These are phyloP conservation scores for Prunus yedoensis DNA, from an alignment of 331 rosid species.

Conservation along the genomic window DNA sequence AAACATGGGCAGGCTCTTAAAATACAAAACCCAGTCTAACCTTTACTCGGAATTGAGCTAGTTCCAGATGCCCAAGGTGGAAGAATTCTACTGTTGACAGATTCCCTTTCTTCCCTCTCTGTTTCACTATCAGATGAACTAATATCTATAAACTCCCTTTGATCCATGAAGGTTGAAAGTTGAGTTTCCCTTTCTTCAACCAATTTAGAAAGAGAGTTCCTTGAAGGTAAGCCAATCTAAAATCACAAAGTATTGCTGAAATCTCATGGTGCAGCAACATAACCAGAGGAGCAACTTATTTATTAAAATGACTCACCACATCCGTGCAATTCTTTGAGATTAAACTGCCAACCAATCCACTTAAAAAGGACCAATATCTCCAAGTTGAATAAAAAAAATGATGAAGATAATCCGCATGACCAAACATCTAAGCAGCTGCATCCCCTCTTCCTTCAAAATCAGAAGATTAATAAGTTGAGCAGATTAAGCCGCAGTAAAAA, in stretches of 20 bases:
- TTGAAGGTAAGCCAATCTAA: conserved; percentile 47
- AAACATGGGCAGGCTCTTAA: background rate
- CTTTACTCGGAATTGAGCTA: conserved; percentile 36
- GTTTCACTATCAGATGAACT: conserved; percentile 88
- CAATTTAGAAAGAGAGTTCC: conserved; percentile 38
- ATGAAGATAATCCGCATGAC: conserved; percentile 35
- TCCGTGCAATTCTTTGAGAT: conserved; percentile 28
- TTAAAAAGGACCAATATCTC: conserved; percentile 37
- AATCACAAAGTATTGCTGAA: conserved; percentile 21
- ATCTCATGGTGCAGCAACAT: conserved; percentile 23
- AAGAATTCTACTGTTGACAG: conserved; percentile 44
- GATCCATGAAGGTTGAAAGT: conserved; percentile 42
- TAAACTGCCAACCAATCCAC: conserved; percentile 48
- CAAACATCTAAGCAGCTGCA: conserved; percentile 40
- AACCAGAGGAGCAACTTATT: conserved; percentile 12
- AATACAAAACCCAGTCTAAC: conserved; percentile 34
- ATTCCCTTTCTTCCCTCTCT: conserved; percentile 41
- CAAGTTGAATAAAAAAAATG: conserved; percentile 38
- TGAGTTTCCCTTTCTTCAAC: conserved; percentile 32
- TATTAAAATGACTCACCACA: conserved; percentile 33
- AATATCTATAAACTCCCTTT: conserved; percentile 46
- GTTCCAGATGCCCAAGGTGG: conserved; percentile 57
- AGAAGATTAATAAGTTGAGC: conserved; percentile 8
- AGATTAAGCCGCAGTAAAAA: background rate
- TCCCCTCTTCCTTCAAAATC: conserved; percentile 5